Percentiles rank a stretch among this genome's conserved stretches.
Conservation (phyloP, 2,329 filamentous ascomycete species). For the Pochonia chlamydosporia region DNA sequence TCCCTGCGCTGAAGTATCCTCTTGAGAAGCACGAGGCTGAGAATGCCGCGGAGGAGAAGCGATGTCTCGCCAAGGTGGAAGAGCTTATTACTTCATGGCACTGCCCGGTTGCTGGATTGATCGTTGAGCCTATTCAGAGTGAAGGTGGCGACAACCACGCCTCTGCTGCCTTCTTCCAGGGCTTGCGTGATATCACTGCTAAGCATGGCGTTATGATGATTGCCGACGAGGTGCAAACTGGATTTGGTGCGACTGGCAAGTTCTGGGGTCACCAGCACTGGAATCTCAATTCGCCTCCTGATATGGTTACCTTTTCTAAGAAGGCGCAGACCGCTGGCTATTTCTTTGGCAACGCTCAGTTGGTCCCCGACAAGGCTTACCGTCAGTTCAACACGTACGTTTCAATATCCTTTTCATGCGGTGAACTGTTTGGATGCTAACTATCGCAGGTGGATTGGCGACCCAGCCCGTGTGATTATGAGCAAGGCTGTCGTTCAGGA, state of each 20-base stretch:
- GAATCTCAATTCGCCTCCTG: slow-evolving; percentile 71
- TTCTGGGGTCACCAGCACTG: slow-evolving; percentile 98
- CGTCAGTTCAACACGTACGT: slow-evolving; percentile 79
- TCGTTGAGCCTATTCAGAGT: slow-evolving; percentile 88
- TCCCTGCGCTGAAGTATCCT: slow-evolving; percentile 81
- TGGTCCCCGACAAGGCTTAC: slow-evolving; percentile 88
- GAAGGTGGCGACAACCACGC: slow-evolving; percentile 95
- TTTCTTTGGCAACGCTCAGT: slow-evolving; percentile 75
- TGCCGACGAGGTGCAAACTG: slow-evolving; percentile 91
- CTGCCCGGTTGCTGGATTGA: slow-evolving; percentile 71
- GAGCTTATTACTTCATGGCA: slow-evolving; percentile 73
- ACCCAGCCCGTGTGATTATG: no score
- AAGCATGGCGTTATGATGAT: slow-evolving; percentile 78
- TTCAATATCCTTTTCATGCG: no score
- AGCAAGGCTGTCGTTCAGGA: no score
- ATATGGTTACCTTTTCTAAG: slow-evolving; percentile 94
- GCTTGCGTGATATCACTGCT: slow-evolving; percentile 72
- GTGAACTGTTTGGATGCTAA: no score
- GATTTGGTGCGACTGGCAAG: slow-evolving; percentile 84
- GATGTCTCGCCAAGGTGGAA: slow-evolving; percentile 78
- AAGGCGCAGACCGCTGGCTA: slow-evolving; percentile 93
- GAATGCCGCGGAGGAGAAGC: slow-evolving; percentile 76
- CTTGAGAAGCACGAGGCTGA: slow-evolving; percentile 73
- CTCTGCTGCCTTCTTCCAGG: slow-evolving; percentile 78
- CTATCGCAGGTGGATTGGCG: no score